phyloP scores from a whole-genome alignment of 768 basidiomycete species.

The Paxillus ammoniavirescens region DNA sequence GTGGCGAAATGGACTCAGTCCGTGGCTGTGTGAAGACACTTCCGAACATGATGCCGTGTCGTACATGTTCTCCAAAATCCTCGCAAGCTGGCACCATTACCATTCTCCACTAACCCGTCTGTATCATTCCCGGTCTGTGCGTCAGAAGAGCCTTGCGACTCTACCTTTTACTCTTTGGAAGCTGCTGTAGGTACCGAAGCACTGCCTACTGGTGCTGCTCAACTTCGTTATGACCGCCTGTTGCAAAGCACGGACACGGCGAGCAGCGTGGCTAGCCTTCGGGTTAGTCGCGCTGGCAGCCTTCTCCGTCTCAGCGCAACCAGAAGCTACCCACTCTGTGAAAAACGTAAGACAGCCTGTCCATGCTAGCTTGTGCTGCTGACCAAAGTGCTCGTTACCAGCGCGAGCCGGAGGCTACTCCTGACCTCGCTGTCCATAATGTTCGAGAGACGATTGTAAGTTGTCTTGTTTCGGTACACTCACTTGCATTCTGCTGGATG shows the following conservation, averaged over 20 bases:
- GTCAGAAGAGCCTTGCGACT: not conserved
- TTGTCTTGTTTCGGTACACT: not conserved
- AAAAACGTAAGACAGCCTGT: conserved; percentile 14
- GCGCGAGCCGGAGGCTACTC: conserved; percentile 11
- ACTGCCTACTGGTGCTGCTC: not conserved
- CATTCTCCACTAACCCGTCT: not conserved
- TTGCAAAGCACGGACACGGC: conserved; percentile 29
- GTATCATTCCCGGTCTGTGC: not conserved
- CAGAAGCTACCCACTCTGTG: conserved; percentile 12
- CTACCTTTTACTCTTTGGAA: not conserved
- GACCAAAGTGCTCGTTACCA: not conserved
- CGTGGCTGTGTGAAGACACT: conserved; percentile 14
- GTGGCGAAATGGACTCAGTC: conserved; percentile 7
- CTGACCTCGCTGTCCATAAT: not conserved
- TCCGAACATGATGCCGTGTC: not conserved
- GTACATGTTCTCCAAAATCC: not conserved
- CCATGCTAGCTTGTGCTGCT: not conserved
- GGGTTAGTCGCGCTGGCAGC: conserved; percentile 53
- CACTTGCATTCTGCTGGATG: not conserved
- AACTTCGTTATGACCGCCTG: conserved; percentile 17
- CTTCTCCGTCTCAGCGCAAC: conserved; percentile 43
- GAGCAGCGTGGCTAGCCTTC: conserved; percentile 60
- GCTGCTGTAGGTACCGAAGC: not conserved
- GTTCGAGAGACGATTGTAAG: conserved; percentile 17
- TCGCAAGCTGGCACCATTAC: not conserved